Evolutionary conservation across 1,284 basidiomycete species (phyloP).

Genomic region (Cronartium quercuum): DNA sequence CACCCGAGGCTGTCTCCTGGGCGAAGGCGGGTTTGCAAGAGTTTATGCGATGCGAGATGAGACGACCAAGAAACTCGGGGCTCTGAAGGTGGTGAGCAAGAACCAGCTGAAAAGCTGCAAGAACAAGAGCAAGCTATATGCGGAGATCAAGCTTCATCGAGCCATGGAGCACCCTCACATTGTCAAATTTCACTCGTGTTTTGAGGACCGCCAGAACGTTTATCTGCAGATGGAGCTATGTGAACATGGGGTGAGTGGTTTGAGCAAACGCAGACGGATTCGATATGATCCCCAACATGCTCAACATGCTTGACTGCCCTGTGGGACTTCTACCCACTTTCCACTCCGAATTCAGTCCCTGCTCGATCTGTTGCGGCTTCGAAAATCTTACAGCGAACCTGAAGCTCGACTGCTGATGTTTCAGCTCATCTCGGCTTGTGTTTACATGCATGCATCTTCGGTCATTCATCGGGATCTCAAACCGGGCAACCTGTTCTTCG

Average conservation of each 20-base stretch:
- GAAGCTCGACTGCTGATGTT: slow-evolving; percentile 88
- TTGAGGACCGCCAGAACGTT: slow-evolving; percentile 90
- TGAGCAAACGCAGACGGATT: too few relatives aligned
- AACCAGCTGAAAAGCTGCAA: slow-evolving; percentile 51
- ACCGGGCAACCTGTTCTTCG: slow-evolving; percentile 86
- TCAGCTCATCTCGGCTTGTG: slow-evolving; percentile 88
- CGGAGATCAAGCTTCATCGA: slow-evolving; percentile 96
- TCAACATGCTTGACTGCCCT: neutral
- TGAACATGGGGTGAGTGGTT: slow-evolving; percentile 61
- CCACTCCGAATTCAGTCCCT: slow-evolving; percentile 53
- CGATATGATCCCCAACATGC: too few relatives aligned
- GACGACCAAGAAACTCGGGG: slow-evolving; percentile 47
- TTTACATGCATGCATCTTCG: slow-evolving; percentile 86
- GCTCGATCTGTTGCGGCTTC: slow-evolving; percentile 83
- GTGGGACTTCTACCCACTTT: neutral
- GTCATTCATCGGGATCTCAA: slow-evolving; percentile 96
- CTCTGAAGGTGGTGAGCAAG: slow-evolving; percentile 52
- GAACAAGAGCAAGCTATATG: slow-evolving; percentile 66
- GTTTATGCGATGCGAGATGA: slow-evolving; percentile 48
- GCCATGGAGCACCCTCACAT: slow-evolving; percentile 88
- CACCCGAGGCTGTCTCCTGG: slow-evolving; percentile 44
- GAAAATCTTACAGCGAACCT: slow-evolving; percentile 81
- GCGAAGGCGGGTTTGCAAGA: slow-evolving; percentile 50
- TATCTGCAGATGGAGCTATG: slow-evolving; percentile 96
- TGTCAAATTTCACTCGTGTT: slow-evolving; percentile 85